Evolutionary conservation across 75 land plant species (phyloP).

Genomic region (Sequoiadendron giganteum): DNA sequence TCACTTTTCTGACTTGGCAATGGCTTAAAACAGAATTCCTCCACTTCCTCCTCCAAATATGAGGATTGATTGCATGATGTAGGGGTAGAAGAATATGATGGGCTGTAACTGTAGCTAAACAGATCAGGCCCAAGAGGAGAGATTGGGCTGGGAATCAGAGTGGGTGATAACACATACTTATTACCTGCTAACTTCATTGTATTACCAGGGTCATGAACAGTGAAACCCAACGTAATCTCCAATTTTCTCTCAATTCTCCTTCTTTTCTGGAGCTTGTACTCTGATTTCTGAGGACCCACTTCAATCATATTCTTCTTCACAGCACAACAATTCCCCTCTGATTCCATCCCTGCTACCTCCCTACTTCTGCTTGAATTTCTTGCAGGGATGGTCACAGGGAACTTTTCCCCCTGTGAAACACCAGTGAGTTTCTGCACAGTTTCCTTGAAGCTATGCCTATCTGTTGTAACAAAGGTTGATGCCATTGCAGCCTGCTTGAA

Average conservation of each 20-base stretch:
- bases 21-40: background rate
- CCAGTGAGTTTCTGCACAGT: slow-evolving; percentile 44
- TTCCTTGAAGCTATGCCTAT: slow-evolving; percentile 26
- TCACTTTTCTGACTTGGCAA: background rate
- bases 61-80: background rate
- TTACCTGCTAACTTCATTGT: background rate
- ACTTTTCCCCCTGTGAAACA: slow-evolving; percentile 19
- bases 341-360: background rate
- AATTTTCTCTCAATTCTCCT: background rate
- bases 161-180: background rate
- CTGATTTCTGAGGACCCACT: slow-evolving; percentile 1
- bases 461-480: slow-evolving; percentile 38
- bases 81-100: background rate
- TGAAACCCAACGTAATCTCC: slow-evolving; percentile 1
- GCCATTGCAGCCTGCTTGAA: background rate
- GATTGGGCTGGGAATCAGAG: background rate
- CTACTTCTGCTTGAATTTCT: slow-evolving; percentile 8
- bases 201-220: background rate
- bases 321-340: background rate
- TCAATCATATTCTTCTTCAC: background rate
- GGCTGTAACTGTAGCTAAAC: background rate
- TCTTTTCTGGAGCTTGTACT: slow-evolving; percentile 5
- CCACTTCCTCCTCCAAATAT: background rate
- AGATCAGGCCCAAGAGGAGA: slow-evolving; percentile 1
- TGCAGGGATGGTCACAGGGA: slow-evolving; percentile 20